These are phyloP conservation scores for Solanum acaule DNA, from an alignment of 257 asterid species.

Conservation along the genomic window DNA sequence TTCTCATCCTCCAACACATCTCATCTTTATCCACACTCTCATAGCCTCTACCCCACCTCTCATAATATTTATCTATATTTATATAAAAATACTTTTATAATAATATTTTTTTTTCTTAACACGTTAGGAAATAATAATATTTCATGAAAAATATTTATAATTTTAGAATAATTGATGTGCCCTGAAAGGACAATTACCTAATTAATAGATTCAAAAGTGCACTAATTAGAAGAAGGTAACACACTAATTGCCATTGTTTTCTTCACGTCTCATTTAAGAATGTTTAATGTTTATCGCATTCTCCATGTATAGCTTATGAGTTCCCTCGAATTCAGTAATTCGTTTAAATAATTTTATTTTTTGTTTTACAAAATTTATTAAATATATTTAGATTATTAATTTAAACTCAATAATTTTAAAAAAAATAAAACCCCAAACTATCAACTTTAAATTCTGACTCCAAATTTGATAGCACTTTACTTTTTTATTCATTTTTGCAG, in stretches of 20 bases:
- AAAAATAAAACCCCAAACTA: fast-evolving
- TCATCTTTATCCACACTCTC: neutral
- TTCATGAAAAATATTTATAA: no score
- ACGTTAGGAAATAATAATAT: no score
- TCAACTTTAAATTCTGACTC: neutral
- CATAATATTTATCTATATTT: no score
- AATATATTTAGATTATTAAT: neutral
- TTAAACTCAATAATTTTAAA: neutral
- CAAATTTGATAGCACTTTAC: neutral
- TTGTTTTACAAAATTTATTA: neutral
- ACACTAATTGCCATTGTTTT: neutral
- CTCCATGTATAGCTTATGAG: neutral
- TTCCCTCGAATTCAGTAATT: neutral
- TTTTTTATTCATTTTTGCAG: neutral
- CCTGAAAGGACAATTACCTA: neutral
- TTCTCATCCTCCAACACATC: neutral
- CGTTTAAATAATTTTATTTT: neutral
- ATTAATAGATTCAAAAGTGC: neutral
- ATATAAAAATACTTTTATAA: no score
- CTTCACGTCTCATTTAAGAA: neutral
- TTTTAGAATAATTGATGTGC: neutral
- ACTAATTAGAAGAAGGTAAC: neutral
- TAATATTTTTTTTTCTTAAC: no score
- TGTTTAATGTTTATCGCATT: neutral
- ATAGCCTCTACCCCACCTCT: neutral